Evolutionary conservation across 2,329 filamentous ascomycete genomes (phyloP).

Genomic region (Alternaria alternata): DNA sequence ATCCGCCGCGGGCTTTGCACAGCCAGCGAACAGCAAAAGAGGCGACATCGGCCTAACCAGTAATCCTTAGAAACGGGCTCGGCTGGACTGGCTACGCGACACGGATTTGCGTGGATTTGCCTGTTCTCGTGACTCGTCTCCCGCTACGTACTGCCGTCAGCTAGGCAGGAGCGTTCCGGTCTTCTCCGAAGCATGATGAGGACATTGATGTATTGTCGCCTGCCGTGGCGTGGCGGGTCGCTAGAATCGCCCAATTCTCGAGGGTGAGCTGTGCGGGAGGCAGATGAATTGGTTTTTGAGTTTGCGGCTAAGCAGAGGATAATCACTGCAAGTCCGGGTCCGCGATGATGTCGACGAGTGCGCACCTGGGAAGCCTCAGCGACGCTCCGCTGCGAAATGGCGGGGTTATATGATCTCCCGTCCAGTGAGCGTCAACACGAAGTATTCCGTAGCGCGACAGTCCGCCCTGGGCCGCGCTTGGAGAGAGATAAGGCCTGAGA

Average conservation of each 20-base stretch:
- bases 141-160: conserved; percentile 20
- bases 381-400: conserved; percentile 34
- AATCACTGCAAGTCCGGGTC: conserved; percentile 6
- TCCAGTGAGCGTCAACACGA: conserved; percentile 31
- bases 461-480: conserved; percentile 31
- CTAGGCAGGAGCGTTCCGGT: conserved; percentile 35
- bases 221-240: conserved; percentile 22
- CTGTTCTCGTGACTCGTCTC: conserved; percentile 49
- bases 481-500: conserved; percentile 43
- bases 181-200: conserved; percentile 35
- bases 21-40: conserved; percentile 16
- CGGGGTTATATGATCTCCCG: conserved; percentile 36
- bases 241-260: conserved; percentile 15
- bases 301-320: conserved; percentile 10
- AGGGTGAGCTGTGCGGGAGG: conserved; percentile 1
- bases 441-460: conserved; percentile 20
- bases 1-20: conserved; percentile 33
- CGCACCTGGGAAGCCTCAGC: conserved; percentile 15
- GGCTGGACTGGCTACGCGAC: conserved; percentile 24
- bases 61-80: conserved; percentile 17
- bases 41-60: conserved; percentile 48
- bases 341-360: conserved; percentile 32
- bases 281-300: conserved; percentile 16
- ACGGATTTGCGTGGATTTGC: conserved; percentile 28
- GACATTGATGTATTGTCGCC: conserved; percentile 13